phyloP scores from a whole-genome alignment of 2,329 filamentous ascomycete genomes.

The Xylariomycetidae sp. region DNA sequence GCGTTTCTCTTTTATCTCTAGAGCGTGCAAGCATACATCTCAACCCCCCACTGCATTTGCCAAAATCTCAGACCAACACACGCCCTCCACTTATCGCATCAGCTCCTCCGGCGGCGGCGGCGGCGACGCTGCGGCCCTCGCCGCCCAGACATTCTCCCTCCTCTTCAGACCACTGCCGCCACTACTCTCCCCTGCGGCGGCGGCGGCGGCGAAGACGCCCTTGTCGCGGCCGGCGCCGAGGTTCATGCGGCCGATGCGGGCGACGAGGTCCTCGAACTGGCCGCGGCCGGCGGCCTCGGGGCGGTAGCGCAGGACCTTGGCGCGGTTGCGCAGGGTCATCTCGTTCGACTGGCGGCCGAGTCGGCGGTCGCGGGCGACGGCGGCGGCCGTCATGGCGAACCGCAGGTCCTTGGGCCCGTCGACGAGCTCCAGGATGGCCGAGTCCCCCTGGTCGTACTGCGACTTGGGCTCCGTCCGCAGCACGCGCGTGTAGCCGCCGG shows the following conservation, averaged over 20 bases:
- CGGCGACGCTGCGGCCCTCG: too few species aligned
- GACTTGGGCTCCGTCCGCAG: constrained; percentile 87
- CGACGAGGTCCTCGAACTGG: constrained; percentile 63
- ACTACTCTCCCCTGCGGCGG: too few species aligned
- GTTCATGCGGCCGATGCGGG: constrained; percentile 31
- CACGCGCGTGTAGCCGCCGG: constrained; percentile 92
- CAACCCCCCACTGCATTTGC: too few species aligned
- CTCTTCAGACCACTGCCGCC: too few species aligned
- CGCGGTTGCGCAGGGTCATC: constrained; percentile 72
- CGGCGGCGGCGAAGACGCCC: too few species aligned
- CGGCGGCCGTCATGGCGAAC: constrained; percentile 87
- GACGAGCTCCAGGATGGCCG: constrained; percentile 89
- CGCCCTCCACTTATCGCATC: too few species aligned
- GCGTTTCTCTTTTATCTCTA: too few species aligned
- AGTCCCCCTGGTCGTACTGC: constrained; percentile 76
- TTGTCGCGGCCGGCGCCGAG: too few species aligned
- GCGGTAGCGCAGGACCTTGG: constrained; percentile 77
- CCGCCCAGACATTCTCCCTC: constrained; percentile 24
- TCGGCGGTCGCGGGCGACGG: constrained; percentile 61
- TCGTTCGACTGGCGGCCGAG: constrained; percentile 58
- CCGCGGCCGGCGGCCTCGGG: constrained; percentile 58
- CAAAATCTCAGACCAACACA: too few species aligned
- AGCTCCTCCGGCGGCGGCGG: too few species aligned
- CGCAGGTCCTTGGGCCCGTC: constrained; percentile 92
- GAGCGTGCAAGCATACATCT: too few species aligned